phyloP scores from a whole-genome alignment of 2,329 filamentous ascomycete species.

The Cytospora mali region DNA sequence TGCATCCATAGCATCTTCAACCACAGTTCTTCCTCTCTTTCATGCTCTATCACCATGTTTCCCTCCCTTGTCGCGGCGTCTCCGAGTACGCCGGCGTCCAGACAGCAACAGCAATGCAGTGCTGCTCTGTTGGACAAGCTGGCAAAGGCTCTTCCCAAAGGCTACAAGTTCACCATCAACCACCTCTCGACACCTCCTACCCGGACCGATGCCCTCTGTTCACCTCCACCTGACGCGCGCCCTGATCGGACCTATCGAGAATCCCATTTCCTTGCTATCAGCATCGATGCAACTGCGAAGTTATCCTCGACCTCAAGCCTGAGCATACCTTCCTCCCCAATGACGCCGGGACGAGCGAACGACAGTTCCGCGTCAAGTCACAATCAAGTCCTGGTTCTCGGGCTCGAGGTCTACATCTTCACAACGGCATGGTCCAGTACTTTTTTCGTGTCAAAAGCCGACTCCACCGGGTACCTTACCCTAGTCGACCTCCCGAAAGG shows the following conservation, averaged over 20 bases:
- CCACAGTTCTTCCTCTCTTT: constrained; percentile 5
- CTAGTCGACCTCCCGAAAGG: constrained; percentile 64
- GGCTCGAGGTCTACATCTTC: constrained; percentile 86
- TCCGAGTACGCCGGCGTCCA: constrained; percentile 27
- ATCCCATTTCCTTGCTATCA: constrained; percentile 70
- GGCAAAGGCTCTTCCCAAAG: constrained; percentile 56
- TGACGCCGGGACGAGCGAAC: constrained; percentile 31
- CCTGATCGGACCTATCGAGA: constrained; percentile 83
- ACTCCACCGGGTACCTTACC: constrained; percentile 87
- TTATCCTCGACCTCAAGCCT: constrained; percentile 6
- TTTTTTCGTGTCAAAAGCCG: constrained; percentile 94
- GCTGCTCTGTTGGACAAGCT: constrained; percentile 44
- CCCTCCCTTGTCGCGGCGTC: constrained; percentile 23
- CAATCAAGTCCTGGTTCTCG: constrained; percentile 72
- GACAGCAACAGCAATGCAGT: constrained; percentile 32
- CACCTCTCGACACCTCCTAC: constrained; percentile 87
- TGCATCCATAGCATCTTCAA: neutral
- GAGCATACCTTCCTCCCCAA: constrained; percentile 23
- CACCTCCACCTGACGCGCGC: constrained; percentile 70
- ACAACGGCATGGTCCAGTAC: constrained; percentile 79
- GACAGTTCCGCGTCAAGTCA: constrained; percentile 33
- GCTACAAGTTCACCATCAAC: constrained; percentile 67
- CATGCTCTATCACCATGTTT: constrained; percentile 28
- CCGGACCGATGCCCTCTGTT: constrained; percentile 74
- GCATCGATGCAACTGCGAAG: constrained; percentile 42